phyloP scores from a whole-genome alignment of 495 filamentous ascomycete genomes.

The Chaetomium cochliodes region DNA sequence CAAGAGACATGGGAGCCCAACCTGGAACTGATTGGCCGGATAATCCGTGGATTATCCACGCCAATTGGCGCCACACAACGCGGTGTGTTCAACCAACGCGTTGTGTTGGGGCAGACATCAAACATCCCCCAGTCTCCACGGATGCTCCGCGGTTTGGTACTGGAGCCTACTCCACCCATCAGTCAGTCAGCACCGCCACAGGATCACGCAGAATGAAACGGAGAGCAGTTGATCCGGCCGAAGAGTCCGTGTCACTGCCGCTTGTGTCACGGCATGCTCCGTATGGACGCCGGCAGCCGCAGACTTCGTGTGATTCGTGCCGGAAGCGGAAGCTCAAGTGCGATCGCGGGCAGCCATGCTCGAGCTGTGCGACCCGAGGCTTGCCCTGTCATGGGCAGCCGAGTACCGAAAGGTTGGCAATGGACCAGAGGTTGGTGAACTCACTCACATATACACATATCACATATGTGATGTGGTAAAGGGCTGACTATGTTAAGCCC shows the following conservation, averaged over 20 bases:
- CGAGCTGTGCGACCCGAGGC: conserved; percentile 23
- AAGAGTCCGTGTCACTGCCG: background rate
- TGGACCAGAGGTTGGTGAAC: background rate
- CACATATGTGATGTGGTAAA: no score
- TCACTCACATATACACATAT: no score
- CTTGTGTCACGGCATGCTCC: no score
- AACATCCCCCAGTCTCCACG: background rate
- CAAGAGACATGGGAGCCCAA: background rate
- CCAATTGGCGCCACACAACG: background rate
- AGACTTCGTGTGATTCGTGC: conserved; percentile 45
- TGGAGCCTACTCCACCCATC: background rate
- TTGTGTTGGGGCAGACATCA: background rate
- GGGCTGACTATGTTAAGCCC: background rate
- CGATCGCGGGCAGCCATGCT: conserved; percentile 45
- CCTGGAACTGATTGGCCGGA: conserved; percentile 6
- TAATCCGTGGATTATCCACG: background rate
- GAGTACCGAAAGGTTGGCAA: background rate
- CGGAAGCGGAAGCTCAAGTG: conserved; percentile 49
- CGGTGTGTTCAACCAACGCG: no score
- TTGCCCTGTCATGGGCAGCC: conserved; percentile 21
- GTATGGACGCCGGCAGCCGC: conserved; percentile 43
- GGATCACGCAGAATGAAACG: background rate
- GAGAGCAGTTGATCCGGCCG: background rate
- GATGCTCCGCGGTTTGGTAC: background rate
- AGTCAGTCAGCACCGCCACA: background rate